phyloP scores from a whole-genome alignment of 202 grass and related monocot genomes.

The Elaeis oleifera region DNA sequence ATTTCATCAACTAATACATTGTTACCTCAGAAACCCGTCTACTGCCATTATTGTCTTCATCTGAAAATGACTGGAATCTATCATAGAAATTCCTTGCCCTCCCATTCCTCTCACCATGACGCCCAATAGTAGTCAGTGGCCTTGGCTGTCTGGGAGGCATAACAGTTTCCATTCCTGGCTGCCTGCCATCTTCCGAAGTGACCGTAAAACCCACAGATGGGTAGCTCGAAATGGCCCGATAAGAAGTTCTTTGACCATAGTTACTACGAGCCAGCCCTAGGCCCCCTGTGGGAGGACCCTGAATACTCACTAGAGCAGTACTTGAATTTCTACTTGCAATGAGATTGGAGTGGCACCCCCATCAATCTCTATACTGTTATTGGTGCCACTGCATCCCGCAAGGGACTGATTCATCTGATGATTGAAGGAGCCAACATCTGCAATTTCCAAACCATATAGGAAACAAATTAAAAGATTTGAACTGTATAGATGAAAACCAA shows the following conservation, averaged over 20 bases:
- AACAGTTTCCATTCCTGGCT: no score
- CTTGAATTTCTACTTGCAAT: slow-evolving; percentile 18
- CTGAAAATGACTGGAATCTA: slow-evolving; percentile 30
- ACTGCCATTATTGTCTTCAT: slow-evolving; percentile 18
- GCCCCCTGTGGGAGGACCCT: slow-evolving; percentile 20
- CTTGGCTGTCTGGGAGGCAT: no score
- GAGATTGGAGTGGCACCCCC: slow-evolving; percentile 19
- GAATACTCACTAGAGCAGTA: slow-evolving; percentile 19
- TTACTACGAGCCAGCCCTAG: background rate
- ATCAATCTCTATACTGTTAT: slow-evolving; percentile 2
- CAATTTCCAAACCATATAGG: background rate
- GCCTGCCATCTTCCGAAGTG: no score
- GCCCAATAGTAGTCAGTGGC: no score
- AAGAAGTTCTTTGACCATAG: slow-evolving; percentile 31
- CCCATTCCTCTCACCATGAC: slow-evolving; percentile 27
- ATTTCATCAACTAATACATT: no score
- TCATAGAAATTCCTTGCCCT: slow-evolving; percentile 40
- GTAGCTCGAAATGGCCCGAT: slow-evolving; percentile 10
- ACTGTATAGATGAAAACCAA: background rate
- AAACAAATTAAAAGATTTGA: slow-evolving; percentile 18
- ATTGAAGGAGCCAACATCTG: slow-evolving; percentile 1
- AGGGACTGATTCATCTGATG: slow-evolving; percentile 8
- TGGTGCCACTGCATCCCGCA: slow-evolving; percentile 21
- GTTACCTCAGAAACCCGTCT: slow-evolving; percentile 52
- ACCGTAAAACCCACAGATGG: slow-evolving; percentile 3